These are phyloP conservation scores for Erysimum cheiranthoides DNA, from an alignment of 345 rosid genomes.

Conservation along the genomic window DNA sequence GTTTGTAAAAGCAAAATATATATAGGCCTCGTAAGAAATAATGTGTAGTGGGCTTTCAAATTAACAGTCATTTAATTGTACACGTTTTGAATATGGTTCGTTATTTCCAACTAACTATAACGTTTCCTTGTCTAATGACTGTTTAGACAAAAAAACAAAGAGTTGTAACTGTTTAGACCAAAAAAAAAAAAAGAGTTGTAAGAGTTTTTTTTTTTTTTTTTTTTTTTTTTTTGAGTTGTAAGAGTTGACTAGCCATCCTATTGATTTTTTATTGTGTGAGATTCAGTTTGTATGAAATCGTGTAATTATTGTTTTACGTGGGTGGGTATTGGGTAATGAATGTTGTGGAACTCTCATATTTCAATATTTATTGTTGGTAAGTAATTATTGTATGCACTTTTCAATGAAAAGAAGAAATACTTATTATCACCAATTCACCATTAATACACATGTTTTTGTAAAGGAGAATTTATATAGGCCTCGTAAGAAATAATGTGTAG, in stretches of 20 bases:
- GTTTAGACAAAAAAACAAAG: no score
- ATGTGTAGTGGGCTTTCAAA: not conserved
- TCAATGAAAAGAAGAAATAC: no score
- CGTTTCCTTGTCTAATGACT: no score
- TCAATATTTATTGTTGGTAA: no score
- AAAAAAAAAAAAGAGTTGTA: not conserved
- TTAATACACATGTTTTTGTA: no score
- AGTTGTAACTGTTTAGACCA: no score
- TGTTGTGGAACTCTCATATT: not conserved
- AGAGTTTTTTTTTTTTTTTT: no score
- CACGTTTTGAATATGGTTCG: slow-evolving; percentile 37
- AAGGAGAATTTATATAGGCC: not conserved
- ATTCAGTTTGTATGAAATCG: not conserved
- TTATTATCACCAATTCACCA: no score
- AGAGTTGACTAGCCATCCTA: slow-evolving; percentile 26
- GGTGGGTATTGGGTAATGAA: slow-evolving; percentile 5
- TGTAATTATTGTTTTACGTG: slow-evolving; percentile 9
- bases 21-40: not conserved
- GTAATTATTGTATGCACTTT: no score
- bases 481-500: not conserved
- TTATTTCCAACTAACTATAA: slow-evolving; percentile 14
- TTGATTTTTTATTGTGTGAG: not conserved
- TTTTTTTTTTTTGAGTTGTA: no score
- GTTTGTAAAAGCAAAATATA: not conserved
- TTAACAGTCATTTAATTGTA: not conserved